Conservation (phyloP, 768 basidiomycete species). For the Cytidiella melzeri region DNA sequence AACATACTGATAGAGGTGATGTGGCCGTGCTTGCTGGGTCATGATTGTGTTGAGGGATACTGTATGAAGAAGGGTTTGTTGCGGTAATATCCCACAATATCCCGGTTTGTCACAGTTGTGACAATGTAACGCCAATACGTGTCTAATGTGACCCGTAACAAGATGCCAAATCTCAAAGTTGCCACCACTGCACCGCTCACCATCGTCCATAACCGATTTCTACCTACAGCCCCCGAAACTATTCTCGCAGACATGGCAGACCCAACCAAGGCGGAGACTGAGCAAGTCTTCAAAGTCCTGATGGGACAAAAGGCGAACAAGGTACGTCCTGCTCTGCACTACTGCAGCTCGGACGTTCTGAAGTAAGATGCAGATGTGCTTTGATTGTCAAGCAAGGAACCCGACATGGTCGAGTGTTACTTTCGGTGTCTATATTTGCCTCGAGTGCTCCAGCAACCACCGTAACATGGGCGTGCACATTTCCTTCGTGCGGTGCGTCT, state of each 20-base stretch:
- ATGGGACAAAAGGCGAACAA: slow-evolving; percentile 87
- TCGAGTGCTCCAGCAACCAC: slow-evolving; percentile 94
- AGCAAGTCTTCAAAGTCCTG: slow-evolving; percentile 77
- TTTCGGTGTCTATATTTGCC: slow-evolving; percentile 94
- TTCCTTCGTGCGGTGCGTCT: slow-evolving; percentile 82
- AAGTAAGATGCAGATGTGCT: slow-evolving; percentile 60
- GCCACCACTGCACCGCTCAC: neutral
- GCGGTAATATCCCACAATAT: too few species aligned
- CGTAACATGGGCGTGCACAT: slow-evolving; percentile 98
- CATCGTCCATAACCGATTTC: too few species aligned
- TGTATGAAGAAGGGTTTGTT: too few species aligned
- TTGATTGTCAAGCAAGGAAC: slow-evolving; percentile 93
- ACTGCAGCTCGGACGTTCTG: slow-evolving; percentile 1
- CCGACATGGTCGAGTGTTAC: slow-evolving; percentile 98
- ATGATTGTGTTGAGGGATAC: too few species aligned
- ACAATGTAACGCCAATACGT: too few species aligned
- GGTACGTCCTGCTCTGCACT: slow-evolving; percentile 30
- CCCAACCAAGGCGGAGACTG: slow-evolving; percentile 81
- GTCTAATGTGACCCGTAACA: too few species aligned
- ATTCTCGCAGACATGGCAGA: slow-evolving; percentile 45
- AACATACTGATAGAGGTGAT: slow-evolving; percentile 8
- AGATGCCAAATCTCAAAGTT: neutral
- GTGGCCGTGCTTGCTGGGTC: neutral
- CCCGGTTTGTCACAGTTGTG: too few species aligned
- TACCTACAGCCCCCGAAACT: neutral